These are phyloP conservation scores for Albifimbria verrucaria DNA, from an alignment of 2,329 filamentous ascomycete genomes.

Conservation along the genomic window DNA sequence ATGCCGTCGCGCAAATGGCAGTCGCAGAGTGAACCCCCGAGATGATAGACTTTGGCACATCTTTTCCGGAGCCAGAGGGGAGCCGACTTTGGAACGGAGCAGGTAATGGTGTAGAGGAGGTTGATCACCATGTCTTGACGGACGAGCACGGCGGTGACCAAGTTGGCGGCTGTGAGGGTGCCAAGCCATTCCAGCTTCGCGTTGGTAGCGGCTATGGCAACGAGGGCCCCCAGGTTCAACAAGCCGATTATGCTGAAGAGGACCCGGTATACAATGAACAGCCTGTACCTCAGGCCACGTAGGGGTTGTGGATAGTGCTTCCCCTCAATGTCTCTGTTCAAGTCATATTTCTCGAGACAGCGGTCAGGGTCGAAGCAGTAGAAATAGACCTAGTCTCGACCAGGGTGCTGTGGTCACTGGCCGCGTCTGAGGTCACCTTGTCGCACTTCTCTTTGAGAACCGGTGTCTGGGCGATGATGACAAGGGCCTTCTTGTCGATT, in stretches of 20 bases:
- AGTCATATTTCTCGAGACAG: slow-evolving; percentile 23
- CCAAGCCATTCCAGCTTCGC: slow-evolving; percentile 34
- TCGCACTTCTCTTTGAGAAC: slow-evolving; percentile 3
- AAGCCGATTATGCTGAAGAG: slow-evolving; percentile 53
- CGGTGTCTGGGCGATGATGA: slow-evolving; percentile 22
- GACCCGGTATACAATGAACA: slow-evolving; percentile 53
- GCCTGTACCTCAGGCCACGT: slow-evolving; percentile 37
- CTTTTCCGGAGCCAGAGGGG: slow-evolving; percentile 47
- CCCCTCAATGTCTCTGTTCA: slow-evolving; percentile 30
- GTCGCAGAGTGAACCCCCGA: slow-evolving; percentile 50
- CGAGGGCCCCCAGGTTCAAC: slow-evolving; percentile 46
- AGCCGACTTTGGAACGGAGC: slow-evolving; percentile 40
- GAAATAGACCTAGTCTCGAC: slow-evolving; percentile 26
- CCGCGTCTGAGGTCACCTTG: slow-evolving; percentile 1
- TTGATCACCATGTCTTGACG: slow-evolving; percentile 54
- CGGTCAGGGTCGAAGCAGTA: slow-evolving; percentile 25
- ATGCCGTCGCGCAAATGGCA: slow-evolving; percentile 45
- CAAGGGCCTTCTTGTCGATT: slow-evolving; percentile 48
- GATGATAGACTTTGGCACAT: slow-evolving; percentile 49
- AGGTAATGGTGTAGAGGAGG: slow-evolving; percentile 41
- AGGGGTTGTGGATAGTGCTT: slow-evolving; percentile 37
- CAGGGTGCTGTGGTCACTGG: slow-evolving; percentile 16
- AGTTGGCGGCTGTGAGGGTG: slow-evolving; percentile 44
- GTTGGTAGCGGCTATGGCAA: slow-evolving; percentile 34
- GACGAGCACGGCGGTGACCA: slow-evolving; percentile 47